Conservation (phyloP, 2,329 filamentous ascomycete species). For the Penicillium sp. region DNA sequence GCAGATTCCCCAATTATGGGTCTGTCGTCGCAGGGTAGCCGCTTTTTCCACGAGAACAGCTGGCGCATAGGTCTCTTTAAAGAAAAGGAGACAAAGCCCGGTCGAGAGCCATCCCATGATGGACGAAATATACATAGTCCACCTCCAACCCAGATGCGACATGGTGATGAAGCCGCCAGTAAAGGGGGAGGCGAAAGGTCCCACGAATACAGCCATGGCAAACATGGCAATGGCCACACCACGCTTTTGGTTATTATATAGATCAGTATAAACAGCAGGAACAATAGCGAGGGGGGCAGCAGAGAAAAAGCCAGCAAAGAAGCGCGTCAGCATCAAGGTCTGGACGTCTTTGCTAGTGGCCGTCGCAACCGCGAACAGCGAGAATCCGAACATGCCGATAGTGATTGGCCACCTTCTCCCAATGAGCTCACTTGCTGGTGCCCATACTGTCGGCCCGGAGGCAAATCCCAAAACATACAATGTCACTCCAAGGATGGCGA, state of each 20-base stretch:
- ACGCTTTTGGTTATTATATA: slow-evolving; percentile 48
- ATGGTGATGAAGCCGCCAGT: slow-evolving; percentile 51
- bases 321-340: slow-evolving; percentile 44
- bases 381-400: slow-evolving; percentile 43
- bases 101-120: slow-evolving; percentile 54
- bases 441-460: slow-evolving; percentile 61
- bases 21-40: slow-evolving; percentile 49
- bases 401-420: slow-evolving; percentile 54
- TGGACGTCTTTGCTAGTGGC: slow-evolving; percentile 44
- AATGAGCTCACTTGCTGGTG: slow-evolving; percentile 59
- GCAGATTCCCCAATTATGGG: slow-evolving; percentile 59
- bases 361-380: slow-evolving; percentile 46
- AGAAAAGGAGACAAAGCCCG: slow-evolving; percentile 38
- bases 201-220: slow-evolving; percentile 49
- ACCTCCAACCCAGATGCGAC: slow-evolving; percentile 50
- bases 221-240: slow-evolving; percentile 49
- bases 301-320: slow-evolving; percentile 49
- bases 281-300: slow-evolving; percentile 46
- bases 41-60: slow-evolving; percentile 40
- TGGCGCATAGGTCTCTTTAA: slow-evolving; percentile 55
- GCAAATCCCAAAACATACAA: slow-evolving; percentile 54
- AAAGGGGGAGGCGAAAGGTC: slow-evolving; percentile 50
- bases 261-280: slow-evolving; percentile 47
- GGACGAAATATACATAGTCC: slow-evolving; percentile 51
- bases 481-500: slow-evolving; percentile 47